Evolutionary conservation across 768 basidiomycete species (phyloP).

Genomic region (Holtermannia corniformis): DNA sequence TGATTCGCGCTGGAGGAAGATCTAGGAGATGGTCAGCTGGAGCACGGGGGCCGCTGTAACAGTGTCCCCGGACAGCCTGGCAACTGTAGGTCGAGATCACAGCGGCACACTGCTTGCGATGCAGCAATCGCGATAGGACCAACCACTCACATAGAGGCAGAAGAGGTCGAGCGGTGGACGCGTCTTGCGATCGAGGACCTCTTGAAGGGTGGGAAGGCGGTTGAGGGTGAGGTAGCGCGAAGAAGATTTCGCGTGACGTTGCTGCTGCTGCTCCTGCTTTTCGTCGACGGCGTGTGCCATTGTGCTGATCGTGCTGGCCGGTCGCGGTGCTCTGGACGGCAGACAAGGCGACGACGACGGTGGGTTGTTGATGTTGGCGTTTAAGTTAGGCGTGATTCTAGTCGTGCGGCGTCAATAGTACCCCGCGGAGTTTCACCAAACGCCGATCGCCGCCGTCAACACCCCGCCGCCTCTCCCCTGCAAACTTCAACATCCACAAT

Average conservation of each 20-base stretch:
- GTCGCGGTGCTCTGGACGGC: no score
- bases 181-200: conserved; percentile 83
- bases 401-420: no score
- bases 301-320: no score
- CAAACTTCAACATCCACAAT: no score
- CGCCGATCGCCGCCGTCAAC: no score
- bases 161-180: conserved; percentile 94
- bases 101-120: neutral
- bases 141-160: conserved; percentile 83
- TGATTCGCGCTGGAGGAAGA: conserved; percentile 91
- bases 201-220: conserved; percentile 45
- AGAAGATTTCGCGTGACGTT: conserved; percentile 5
- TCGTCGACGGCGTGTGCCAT: neutral
- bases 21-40: conserved; percentile 45
- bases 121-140: no score
- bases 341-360: no score
- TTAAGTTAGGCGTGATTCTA: no score
- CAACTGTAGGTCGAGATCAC: neutral
- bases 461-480: no score
- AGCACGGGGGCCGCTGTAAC: neutral
- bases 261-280: no score
- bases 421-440: no score
- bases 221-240: conserved; percentile 32
- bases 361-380: no score
- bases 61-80: neutral